Base-by-base conservation (phyloP, 306 rosid species). In the Malus domestica region DNA sequence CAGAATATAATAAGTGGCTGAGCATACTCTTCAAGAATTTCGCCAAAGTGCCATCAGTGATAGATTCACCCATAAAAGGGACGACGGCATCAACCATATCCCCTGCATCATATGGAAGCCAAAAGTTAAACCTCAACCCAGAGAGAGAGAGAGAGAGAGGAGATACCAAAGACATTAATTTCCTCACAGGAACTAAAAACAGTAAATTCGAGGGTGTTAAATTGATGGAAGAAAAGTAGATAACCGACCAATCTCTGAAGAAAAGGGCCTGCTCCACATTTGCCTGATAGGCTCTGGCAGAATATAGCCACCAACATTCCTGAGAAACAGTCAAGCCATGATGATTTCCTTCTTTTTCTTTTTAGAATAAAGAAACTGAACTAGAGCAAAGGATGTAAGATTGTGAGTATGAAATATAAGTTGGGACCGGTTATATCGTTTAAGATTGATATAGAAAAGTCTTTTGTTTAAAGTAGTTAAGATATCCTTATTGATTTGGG, bases 41-140 rank as follows among this genome's bases (percentile, higher is more conserved):
- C 8, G 96, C 97, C 67, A 92, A 85, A 35, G 87, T 88, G 74
- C 97, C 97, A 78, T 92, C 95, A 61, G 91, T 73, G 54, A 92
- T 89, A 76, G 97, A 92, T 80, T 92, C 97, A 66, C 93, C 97
- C 85, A 92, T 72, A 3, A 87, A 86, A 78, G 97, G 97, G 80
- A 92, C 96, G 32, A 92, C 87, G 45, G 88, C 96, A 32, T 92
- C 96, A 83, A 92, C 77, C 62, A 71, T 78, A 80, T 89, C 95
- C 44, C 88, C 97, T 92, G 68, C 73, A 80, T 65, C 74, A 79
- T 83, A 85, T 23, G 81, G 38, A 19, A 76, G 72, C 74, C 30
- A 57, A 9, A 81, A 71, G 77, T 79, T 66, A 78, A 65, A 70
- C 49, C 65, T 32, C 44, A 25, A 13, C 14, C 4, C 0, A 30